Evolutionary conservation across 23 red algal species (phyloP).

Genomic region (Pyropia haitanensis): DNA sequence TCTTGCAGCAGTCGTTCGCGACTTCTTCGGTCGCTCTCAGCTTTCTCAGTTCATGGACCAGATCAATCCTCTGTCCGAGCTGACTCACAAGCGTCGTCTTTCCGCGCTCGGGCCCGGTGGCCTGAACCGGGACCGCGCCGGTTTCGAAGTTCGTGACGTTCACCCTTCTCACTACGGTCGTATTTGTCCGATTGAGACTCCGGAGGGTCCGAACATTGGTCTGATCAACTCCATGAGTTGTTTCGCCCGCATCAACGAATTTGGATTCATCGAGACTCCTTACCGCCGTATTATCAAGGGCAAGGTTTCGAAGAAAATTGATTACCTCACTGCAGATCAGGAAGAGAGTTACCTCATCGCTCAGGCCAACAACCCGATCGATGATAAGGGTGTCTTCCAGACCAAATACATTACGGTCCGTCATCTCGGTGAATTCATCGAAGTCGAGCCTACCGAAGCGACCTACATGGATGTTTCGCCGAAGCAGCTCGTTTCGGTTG

Average conservation of each 20-base stretch:
- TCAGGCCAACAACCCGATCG: neutral
- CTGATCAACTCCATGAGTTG: neutral
- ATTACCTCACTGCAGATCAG: neutral
- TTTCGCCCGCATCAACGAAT: conserved; percentile 3
- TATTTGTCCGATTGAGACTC: conserved; percentile 3
- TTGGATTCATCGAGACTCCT: neutral
- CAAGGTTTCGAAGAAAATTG: neutral
- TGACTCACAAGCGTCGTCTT: too few species aligned
- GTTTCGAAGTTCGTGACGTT: too few species aligned
- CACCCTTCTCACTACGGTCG: too few species aligned
- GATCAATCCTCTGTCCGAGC: too few species aligned
- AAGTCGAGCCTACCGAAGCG: too few species aligned
- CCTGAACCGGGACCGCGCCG: too few species aligned
- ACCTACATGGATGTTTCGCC: too few species aligned
- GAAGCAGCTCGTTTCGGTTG: neutral
- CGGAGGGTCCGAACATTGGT: conserved; percentile 3
- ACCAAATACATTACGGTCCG: neutral
- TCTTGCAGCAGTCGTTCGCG: too few species aligned
- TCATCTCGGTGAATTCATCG: neutral
- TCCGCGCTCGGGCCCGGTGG: too few species aligned
- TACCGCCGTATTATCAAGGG: conserved; percentile 2
- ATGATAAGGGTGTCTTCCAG: neutral
- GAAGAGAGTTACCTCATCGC: conserved; percentile 1
- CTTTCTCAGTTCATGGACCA: too few species aligned
- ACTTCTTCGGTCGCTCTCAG: too few species aligned